Evolutionary conservation across 768 basidiomycete genomes (phyloP).

Genomic region (Phlebiopsis gigantea): DNA sequence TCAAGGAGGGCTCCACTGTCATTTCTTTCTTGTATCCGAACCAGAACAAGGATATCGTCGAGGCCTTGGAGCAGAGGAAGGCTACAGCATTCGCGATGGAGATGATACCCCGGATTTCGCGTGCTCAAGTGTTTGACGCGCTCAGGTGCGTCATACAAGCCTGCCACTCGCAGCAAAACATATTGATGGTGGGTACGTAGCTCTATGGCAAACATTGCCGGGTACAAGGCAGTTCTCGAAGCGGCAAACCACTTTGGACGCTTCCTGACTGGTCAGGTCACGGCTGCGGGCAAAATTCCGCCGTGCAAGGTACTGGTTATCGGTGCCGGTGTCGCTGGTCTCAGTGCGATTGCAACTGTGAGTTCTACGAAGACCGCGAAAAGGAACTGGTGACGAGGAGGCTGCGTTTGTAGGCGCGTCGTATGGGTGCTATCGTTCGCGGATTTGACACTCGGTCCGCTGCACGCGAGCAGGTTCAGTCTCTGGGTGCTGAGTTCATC

Average conservation of each 20-base stretch:
- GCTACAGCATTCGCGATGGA: slow-evolving; percentile 86
- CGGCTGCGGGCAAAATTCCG: slow-evolving; percentile 84
- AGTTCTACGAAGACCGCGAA: slow-evolving; percentile 14
- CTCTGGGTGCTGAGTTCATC: slow-evolving; percentile 86
- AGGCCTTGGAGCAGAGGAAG: slow-evolving; percentile 59
- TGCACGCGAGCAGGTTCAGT: slow-evolving; percentile 85
- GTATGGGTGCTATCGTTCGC: slow-evolving; percentile 83
- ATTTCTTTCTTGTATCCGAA: slow-evolving; percentile 82
- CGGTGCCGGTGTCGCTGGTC: slow-evolving; percentile 84
- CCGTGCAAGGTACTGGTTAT: slow-evolving; percentile 86
- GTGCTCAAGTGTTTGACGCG: slow-evolving; percentile 87
- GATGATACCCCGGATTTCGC: slow-evolving; percentile 85
- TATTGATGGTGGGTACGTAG: slow-evolving; percentile 30
- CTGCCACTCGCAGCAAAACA: neutral
- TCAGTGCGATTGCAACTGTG: slow-evolving; percentile 84
- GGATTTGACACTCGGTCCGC: slow-evolving; percentile 85
- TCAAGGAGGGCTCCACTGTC: slow-evolving; percentile 74
- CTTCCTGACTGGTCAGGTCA: slow-evolving; percentile 87
- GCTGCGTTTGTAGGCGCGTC: slow-evolving; percentile 47
- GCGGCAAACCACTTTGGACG: slow-evolving; percentile 87
- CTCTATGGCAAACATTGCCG: slow-evolving; percentile 94
- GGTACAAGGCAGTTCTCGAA: slow-evolving; percentile 88
- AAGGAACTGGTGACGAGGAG: neutral
- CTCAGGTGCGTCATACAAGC: slow-evolving; percentile 48
- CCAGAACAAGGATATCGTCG: slow-evolving; percentile 73